phyloP scores from a whole-genome alignment of 78 protist species.

The Pelomyxa schiedti region DNA sequence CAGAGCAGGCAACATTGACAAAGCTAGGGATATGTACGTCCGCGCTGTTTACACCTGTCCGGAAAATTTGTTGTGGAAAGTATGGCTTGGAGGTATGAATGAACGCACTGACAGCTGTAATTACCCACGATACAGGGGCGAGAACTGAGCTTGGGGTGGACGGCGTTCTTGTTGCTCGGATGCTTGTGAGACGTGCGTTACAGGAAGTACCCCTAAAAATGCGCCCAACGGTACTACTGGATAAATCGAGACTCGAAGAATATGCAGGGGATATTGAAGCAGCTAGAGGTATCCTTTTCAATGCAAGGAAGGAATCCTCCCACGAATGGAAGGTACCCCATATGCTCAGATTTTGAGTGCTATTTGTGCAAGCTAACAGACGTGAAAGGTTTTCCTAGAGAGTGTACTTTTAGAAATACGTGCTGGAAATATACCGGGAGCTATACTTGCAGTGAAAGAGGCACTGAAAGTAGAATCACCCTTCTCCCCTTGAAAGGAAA shows the following conservation, averaged over 20 bases:
- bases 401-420: constrained; percentile 66
- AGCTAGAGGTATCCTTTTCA: constrained; percentile 21
- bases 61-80: constrained; percentile 70
- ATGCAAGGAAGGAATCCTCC: background rate
- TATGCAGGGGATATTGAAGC: constrained; percentile 30
- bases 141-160: constrained; percentile 34
- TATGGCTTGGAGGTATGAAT: constrained; percentile 71
- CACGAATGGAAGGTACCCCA: background rate
- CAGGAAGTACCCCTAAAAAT: constrained; percentile 64
- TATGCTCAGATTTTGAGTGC: no score
- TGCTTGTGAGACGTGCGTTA: constrained; percentile 59
- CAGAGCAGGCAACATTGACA: constrained; percentile 35
- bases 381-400: constrained; percentile 81
- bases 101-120: background rate
- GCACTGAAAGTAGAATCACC: constrained; percentile 28
- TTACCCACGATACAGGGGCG: background rate
- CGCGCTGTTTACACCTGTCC: constrained; percentile 57
- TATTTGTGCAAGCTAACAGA: constrained; percentile 28
- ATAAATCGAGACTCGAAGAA: constrained; percentile 69
- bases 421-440: constrained; percentile 38
- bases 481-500: background rate
- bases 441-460: constrained; percentile 46
- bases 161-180: constrained; percentile 27
- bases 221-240: constrained; percentile 64
- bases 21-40: constrained; percentile 51